phyloP scores from a whole-genome alignment of 192 early-diverging fungal species.

The Coemansia sp. region DNA sequence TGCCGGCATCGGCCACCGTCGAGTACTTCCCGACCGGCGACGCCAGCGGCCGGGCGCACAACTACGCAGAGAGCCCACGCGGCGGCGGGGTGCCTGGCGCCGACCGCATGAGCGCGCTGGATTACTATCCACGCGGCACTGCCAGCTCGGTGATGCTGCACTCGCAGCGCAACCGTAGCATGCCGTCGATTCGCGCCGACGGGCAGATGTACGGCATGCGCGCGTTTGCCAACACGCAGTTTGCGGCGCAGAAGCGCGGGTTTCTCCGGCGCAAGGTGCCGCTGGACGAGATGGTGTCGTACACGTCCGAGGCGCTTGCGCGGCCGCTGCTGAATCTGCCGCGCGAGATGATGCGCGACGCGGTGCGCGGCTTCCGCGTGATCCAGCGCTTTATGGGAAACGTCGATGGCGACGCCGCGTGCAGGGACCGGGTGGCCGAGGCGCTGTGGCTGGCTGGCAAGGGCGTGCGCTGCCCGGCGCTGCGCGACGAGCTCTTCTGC shows the following conservation, averaged over 20 bases:
- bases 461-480: slow-evolving; percentile 69
- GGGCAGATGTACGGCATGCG: slow-evolving; percentile 55
- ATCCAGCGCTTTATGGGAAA: slow-evolving; percentile 88
- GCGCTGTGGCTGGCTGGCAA: slow-evolving; percentile 76
- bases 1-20: slow-evolving; percentile 35
- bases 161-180: slow-evolving; percentile 62
- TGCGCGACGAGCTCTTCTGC: slow-evolving; percentile 94
- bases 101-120: slow-evolving; percentile 31
- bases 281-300: slow-evolving; percentile 81
- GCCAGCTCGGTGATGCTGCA: slow-evolving; percentile 24
- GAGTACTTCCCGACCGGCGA: slow-evolving; percentile 22
- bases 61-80: slow-evolving; percentile 20
- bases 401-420: slow-evolving; percentile 23
- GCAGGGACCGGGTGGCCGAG: slow-evolving; percentile 56
- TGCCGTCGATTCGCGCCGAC: slow-evolving; percentile 73
- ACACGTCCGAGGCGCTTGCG: slow-evolving; percentile 65
- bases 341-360: slow-evolving; percentile 83
- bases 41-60: slow-evolving; percentile 23
- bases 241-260: slow-evolving; percentile 83
- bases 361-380: slow-evolving; percentile 78
- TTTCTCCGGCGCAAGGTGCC: slow-evolving; percentile 84
- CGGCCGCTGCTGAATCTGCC: slow-evolving; percentile 81
- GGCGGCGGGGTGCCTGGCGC: neutral
- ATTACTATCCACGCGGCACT: slow-evolving; percentile 24
- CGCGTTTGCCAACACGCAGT: slow-evolving; percentile 87